phyloP scores from a whole-genome alignment of 2,329 filamentous ascomycete species.

The Plenodomus lindquistii region DNA sequence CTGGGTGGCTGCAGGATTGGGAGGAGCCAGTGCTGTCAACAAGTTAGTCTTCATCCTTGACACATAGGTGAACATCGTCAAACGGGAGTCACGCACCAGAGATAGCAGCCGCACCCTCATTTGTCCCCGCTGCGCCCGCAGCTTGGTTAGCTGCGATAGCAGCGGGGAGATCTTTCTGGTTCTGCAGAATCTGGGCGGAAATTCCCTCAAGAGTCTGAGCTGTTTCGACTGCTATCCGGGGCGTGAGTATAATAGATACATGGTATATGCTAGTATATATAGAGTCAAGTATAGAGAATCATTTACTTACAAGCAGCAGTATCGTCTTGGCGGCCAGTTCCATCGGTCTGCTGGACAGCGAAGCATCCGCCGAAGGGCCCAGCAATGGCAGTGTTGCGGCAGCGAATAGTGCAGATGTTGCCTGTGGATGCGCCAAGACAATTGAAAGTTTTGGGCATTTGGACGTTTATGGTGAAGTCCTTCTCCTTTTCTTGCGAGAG shows the following conservation, averaged over 20 bases:
- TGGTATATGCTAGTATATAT: slow-evolving; percentile 7
- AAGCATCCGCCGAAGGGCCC: slow-evolving; percentile 68
- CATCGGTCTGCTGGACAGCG: slow-evolving; percentile 60
- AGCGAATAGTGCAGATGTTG: slow-evolving; percentile 65
- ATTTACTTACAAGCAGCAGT: slow-evolving; percentile 32
- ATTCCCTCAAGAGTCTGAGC: slow-evolving; percentile 52
- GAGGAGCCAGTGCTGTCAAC: slow-evolving; percentile 18
- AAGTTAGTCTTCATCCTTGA: slow-evolving; percentile 18
- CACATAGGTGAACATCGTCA: too few species aligned
- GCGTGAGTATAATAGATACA: slow-evolving; percentile 25
- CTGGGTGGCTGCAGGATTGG: slow-evolving; percentile 13
- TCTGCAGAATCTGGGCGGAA: slow-evolving; percentile 54
- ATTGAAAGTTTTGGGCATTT: slow-evolving; percentile 59
- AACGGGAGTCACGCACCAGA: slow-evolving; percentile 41
- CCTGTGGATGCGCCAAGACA: slow-evolving; percentile 59
- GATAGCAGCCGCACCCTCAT: slow-evolving; percentile 45
- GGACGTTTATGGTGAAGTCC: slow-evolving; percentile 62
- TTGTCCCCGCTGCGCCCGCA: slow-evolving; percentile 44
- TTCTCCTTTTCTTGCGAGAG: slow-evolving; percentile 60
- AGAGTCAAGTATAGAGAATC: slow-evolving; percentile 1
- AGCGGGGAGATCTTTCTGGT: slow-evolving; percentile 56
- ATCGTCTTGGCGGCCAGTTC: slow-evolving; percentile 27
- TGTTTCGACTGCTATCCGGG: slow-evolving; percentile 50
- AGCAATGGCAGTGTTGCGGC: slow-evolving; percentile 62
- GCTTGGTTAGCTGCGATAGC: slow-evolving; percentile 54